Evolutionary conservation across 2,329 filamentous ascomycete genomes (phyloP), one percentile per base, ranked within the genome.

Genomic region (Aspergillus sp.): DNA sequence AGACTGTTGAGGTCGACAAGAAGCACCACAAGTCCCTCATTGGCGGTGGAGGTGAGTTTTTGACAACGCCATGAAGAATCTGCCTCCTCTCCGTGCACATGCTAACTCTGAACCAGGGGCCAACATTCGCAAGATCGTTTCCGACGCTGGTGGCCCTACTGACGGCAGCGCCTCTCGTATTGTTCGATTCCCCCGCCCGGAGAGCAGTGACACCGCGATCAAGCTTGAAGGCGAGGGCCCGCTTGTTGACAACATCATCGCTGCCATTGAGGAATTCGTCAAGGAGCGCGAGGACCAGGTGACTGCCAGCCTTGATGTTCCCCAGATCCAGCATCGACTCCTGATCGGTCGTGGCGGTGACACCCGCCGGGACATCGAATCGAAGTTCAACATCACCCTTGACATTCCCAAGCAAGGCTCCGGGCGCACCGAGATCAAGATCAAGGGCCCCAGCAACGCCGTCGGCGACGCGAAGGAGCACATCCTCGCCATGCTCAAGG

Each of bases 271-370:
- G 71, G 84, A 87, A 51, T 90, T 96, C 67, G 92, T 96, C 31
- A 80, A 85, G n/a, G 86, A 96, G 73, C 89, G 91, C 42, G 90
- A 94, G 69, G 94, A 86, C 73, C 91, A 96, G 77, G 85, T 91
- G 46, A 90, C 87, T 0, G 89, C 91, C 69, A 83, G 84, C 16
- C 73, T 97, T 26, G 92, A 97, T 36, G 88, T 99, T 39, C 90
- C 93, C 16, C 87, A 89, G 12, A 90, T 95, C 68, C 96, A 97
- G 82, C 96, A 99, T 76, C 85, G 93, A 56, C 84, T 91, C 9
- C 84, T 99, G 24, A 98, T 99, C 71, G 95, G 95, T 47, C 91
- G 92, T 58, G 92, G 92, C 63, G 95, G 96, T 64, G 92, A 96
- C 66, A 88, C 87, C 52, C 90, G 96, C 75, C 90, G 91, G 64